Conservation (phyloP, 208 protist genomes). For the Acanthamoeba castellanii region DNA sequence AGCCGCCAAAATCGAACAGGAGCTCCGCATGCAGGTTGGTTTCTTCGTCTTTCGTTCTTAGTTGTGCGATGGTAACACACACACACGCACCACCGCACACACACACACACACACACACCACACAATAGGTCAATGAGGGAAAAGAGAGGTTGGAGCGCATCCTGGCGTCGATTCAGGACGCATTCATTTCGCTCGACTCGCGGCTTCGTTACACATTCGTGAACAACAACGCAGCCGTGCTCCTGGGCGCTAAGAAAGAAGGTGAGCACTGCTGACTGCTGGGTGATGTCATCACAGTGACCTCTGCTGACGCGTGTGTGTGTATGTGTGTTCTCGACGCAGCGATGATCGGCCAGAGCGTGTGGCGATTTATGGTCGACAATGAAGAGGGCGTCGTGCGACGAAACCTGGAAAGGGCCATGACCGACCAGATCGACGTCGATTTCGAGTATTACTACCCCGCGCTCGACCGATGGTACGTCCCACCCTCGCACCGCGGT, state of each 20-base stretch:
- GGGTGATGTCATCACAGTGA: too few species aligned
- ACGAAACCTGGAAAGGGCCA: not conserved
- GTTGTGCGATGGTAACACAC: too few species aligned
- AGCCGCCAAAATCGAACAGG: not conserved
- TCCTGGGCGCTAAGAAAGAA: constrained; percentile 34
- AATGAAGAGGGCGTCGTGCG: not conserved
- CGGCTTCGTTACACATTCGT: not conserved
- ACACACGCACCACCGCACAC: too few species aligned
- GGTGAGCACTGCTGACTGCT: not conserved
- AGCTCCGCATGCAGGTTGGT: not conserved
- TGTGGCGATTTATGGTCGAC: constrained; percentile 55
- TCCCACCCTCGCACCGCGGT: too few species aligned
- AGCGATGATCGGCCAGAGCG: constrained; percentile 7
- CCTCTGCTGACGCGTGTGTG: too few species aligned
- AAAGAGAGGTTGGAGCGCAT: constrained; percentile 32
- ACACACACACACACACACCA: too few species aligned
- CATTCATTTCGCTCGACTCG: constrained; percentile 22
- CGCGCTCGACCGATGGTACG: not conserved
- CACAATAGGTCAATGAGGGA: too few species aligned
- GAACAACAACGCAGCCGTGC: constrained; percentile 1
- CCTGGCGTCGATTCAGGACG: constrained; percentile 36
- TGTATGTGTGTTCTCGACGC: too few species aligned
- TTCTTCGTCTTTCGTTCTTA: too few species aligned
- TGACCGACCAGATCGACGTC: not conserved
- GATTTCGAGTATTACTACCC: constrained; percentile 17